Conservation (phyloP, 139 green algal species). For the Chlamydomonas sp. region DNA sequence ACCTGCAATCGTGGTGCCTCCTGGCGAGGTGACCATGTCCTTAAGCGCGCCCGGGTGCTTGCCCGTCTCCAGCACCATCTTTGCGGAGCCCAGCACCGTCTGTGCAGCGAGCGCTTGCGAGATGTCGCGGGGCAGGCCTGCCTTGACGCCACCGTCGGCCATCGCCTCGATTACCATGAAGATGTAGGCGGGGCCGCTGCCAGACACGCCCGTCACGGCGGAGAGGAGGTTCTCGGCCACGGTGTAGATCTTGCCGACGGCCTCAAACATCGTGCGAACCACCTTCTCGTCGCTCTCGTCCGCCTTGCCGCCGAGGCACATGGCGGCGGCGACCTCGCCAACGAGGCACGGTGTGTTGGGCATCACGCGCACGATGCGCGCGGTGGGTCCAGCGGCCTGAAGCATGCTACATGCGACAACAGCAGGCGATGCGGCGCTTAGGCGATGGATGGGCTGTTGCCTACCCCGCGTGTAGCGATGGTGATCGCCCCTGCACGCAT, state of each 20-base stretch:
- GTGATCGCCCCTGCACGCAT: no score
- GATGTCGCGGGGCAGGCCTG: slow-evolving; percentile 76
- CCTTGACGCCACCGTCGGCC: slow-evolving; percentile 82
- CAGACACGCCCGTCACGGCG: slow-evolving; percentile 88
- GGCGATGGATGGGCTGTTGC: no score
- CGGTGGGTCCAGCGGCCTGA: slow-evolving; percentile 38
- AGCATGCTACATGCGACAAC: no score
- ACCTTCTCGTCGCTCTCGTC: slow-evolving; percentile 44
- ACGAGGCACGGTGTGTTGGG: slow-evolving; percentile 97
- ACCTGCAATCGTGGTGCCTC: slow-evolving; percentile 85
- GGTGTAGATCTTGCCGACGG: slow-evolving; percentile 62
- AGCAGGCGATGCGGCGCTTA: no score
- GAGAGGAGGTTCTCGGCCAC: slow-evolving; percentile 76
- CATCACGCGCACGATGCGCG: slow-evolving; percentile 86
- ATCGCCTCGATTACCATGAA: slow-evolving; percentile 96
- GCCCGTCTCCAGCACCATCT: slow-evolving; percentile 95
- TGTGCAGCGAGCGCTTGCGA: slow-evolving; percentile 67
- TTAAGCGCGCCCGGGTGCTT: slow-evolving; percentile 86
- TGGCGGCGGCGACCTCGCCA: slow-evolving; percentile 76
- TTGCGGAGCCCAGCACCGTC: slow-evolving; percentile 81
- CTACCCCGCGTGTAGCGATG: no score
- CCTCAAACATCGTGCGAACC: slow-evolving; percentile 60
- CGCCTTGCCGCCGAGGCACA: slow-evolving; percentile 70
- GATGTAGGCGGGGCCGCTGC: slow-evolving; percentile 88
- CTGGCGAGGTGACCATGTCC: slow-evolving; percentile 86